These are phyloP conservation scores for Monascus purpureus DNA, from an alignment of 495 filamentous ascomycete species.

Conservation along the genomic window DNA sequence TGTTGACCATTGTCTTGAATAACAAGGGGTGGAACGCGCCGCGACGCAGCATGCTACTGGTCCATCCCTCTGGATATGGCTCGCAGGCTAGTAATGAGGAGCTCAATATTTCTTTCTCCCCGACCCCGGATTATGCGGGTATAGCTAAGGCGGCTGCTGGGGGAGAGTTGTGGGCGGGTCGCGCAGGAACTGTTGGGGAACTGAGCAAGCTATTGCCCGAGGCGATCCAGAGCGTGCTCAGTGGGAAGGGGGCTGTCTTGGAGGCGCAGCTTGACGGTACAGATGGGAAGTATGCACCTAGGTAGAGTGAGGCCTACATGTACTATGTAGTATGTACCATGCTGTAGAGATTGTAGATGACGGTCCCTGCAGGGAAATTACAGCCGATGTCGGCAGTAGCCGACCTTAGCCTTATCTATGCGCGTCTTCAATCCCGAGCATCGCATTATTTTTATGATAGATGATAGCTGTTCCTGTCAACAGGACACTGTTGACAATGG, in stretches of 20 bases:
- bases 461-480: too few species aligned
- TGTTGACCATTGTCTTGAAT: constrained; percentile 84
- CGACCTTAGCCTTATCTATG: constrained; percentile 33
- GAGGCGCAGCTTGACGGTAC: constrained; percentile 38
- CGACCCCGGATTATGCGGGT: constrained; percentile 76
- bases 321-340: too few species aligned
- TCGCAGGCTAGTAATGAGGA: constrained; percentile 70
- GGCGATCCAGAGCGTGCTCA: constrained; percentile 53
- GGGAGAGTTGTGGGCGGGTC: constrained; percentile 58
- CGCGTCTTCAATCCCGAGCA: too few species aligned
- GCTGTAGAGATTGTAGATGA: too few species aligned
- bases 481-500: too few species aligned
- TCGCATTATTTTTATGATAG: too few species aligned
- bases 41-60: constrained; percentile 56
- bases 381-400: constrained; percentile 27
- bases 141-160: constrained; percentile 85
- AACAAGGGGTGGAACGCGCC: constrained; percentile 95
- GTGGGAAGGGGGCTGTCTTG: constrained; percentile 55
- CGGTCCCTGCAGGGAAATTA: too few species aligned
- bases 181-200: constrained; percentile 47
- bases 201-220: constrained; percentile 45
- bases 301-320: too few species aligned
- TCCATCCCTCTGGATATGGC: constrained; percentile 71
- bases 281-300: constrained; percentile 27
- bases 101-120: constrained; percentile 79